These are phyloP conservation scores for Fragaria iinumae DNA, from an alignment of 306 rosid species.

Conservation along the genomic window DNA sequence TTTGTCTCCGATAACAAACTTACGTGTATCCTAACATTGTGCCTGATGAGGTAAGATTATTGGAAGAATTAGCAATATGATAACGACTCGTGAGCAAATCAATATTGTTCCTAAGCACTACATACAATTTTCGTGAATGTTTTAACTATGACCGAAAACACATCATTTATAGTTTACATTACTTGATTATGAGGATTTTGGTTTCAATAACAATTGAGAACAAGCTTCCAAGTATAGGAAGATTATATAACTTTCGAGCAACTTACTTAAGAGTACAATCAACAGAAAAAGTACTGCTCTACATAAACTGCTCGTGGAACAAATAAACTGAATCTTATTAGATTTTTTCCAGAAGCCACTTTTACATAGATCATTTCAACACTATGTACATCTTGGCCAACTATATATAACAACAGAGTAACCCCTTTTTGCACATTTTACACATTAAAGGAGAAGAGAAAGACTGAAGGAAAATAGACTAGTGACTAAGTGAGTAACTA, in stretches of 20 bases:
- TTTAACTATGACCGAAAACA: background rate
- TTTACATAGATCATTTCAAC: background rate
- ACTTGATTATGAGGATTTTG: too few relatives aligned
- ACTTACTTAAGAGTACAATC: background rate
- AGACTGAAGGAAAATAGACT: background rate
- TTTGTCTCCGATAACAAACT: too few relatives aligned
- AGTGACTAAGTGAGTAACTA: background rate
- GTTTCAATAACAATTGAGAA: background rate
- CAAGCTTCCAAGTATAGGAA: background rate
- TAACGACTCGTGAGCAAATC: too few relatives aligned
- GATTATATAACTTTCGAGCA: too few relatives aligned
- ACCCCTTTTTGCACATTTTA: conserved; percentile 14
- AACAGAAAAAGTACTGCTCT: background rate
- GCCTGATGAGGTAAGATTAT: too few relatives aligned
- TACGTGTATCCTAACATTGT: too few relatives aligned
- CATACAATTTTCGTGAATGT: background rate
- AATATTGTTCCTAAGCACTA: too few relatives aligned
- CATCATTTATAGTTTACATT: background rate
- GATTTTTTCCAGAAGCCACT: background rate
- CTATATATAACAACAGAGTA: too few relatives aligned
- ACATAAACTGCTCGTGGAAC: background rate
- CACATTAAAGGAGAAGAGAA: conserved; percentile 10
- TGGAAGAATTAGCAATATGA: too few relatives aligned
- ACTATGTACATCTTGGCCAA: conserved; percentile 11
- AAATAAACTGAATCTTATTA: background rate